These are phyloP conservation scores for Citrus medica DNA, from an alignment of 345 rosid genomes.

Conservation along the genomic window DNA sequence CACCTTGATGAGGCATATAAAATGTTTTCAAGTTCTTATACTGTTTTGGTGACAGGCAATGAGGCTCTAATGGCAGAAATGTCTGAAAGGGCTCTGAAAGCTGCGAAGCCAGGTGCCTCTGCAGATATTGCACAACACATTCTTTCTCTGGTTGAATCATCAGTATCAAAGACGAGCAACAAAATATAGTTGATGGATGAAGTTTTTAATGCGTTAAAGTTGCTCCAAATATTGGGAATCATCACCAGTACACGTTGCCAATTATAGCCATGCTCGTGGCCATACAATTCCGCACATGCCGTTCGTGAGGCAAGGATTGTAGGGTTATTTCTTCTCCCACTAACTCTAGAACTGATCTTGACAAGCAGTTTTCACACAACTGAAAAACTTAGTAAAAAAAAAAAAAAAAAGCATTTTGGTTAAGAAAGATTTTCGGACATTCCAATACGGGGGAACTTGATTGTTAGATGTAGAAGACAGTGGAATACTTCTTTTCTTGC, in stretches of 20 bases:
- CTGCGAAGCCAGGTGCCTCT: slow-evolving; percentile 72
- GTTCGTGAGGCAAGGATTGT: neutral
- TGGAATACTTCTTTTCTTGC: neutral
- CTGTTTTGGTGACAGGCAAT: slow-evolving; percentile 42
- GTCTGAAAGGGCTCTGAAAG: slow-evolving; percentile 65
- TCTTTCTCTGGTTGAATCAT: slow-evolving; percentile 39
- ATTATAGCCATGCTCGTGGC: neutral
- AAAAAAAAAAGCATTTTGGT: neutral
- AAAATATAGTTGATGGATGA: neutral
- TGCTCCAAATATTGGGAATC: neutral
- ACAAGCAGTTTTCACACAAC: neutral
- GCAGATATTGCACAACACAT: slow-evolving; percentile 55
- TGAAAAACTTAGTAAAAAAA: too few species aligned
- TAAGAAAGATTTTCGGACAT: neutral
- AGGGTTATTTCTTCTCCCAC: neutral
- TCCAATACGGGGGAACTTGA: neutral
- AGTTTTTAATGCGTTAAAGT: neutral
- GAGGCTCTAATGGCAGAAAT: slow-evolving; percentile 53
- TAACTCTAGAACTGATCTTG: neutral
- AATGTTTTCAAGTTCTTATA: neutral
- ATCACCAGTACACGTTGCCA: neutral
- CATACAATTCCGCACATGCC: neutral
- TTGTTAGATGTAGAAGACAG: neutral
- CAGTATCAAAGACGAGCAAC: slow-evolving; percentile 8
- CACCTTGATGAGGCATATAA: neutral